Evolutionary conservation across 371 early-diverging fungal genomes (phyloP).

Genomic region (Phascolomyces articulosus): DNA sequence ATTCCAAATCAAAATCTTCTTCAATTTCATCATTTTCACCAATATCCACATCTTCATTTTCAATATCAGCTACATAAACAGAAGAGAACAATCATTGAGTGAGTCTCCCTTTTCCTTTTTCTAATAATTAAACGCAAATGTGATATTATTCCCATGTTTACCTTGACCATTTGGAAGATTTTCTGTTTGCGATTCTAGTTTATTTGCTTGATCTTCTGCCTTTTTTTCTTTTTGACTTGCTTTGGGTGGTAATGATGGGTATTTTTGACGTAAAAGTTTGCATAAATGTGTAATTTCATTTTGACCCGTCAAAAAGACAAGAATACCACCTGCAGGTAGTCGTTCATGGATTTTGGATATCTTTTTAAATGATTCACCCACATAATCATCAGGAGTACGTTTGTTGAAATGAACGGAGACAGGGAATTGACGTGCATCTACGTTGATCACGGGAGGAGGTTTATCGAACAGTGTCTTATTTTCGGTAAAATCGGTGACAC

Average conservation of each 20-base stretch:
- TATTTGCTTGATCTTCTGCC: conserved; percentile 41
- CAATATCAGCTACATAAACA: conserved; percentile 47
- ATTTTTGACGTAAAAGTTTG: conserved; percentile 70
- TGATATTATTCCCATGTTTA: conserved; percentile 7
- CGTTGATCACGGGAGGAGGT: conserved; percentile 87
- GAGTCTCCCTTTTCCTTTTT: too few relatives aligned
- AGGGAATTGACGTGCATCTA: conserved; percentile 93
- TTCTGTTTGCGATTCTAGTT: conserved; percentile 28
- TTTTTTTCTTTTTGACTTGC: conserved; percentile 30
- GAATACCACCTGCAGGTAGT: conserved; percentile 90
- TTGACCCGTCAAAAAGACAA: conserved; percentile 93
- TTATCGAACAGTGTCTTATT: conserved; percentile 77
- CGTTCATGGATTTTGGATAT: conserved; percentile 90
- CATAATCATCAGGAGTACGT: conserved; percentile 70
- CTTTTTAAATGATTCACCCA: conserved; percentile 85
- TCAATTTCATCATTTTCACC: conserved; percentile 61
- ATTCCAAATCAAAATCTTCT: conserved; percentile 56
- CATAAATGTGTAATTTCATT: conserved; percentile 86
- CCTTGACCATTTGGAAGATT: conserved; percentile 41
- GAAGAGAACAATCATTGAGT: neutral
- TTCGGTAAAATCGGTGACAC: conserved; percentile 90
- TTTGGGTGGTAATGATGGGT: conserved; percentile 52
- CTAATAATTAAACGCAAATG: neutral
- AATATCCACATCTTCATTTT: conserved; percentile 63
- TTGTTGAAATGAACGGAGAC: conserved; percentile 88